phyloP scores from a whole-genome alignment of 2,329 filamentous ascomycete species.

The Curvularia spicifera region DNA sequence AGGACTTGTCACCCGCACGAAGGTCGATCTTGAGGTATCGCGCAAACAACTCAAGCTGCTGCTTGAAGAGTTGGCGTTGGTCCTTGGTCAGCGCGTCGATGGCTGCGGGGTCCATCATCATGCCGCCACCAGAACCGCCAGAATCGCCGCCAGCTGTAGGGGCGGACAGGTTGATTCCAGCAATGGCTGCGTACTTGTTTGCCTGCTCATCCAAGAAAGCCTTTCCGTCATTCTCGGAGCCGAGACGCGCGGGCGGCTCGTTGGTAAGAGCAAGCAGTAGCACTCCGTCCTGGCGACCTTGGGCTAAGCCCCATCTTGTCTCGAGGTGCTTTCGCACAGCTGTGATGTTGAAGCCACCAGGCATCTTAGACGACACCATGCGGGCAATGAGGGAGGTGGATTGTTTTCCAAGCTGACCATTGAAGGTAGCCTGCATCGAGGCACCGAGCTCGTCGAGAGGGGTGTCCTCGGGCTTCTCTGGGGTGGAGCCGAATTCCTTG shows the following conservation, averaged over 20 bases:
- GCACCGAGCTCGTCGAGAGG: constrained; percentile 94
- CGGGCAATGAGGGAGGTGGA: constrained; percentile 91
- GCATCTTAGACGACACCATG: constrained; percentile 98
- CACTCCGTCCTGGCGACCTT: constrained; percentile 89
- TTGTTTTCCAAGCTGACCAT: constrained; percentile 96
- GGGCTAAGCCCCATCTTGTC: constrained; percentile 85
- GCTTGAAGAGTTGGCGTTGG: constrained; percentile 94
- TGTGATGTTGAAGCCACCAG: constrained; percentile 98
- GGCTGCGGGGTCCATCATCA: constrained; percentile 99
- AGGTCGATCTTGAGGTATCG: constrained; percentile 97
- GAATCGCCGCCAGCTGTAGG: constrained; percentile 73
- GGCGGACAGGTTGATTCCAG: constrained; percentile 82
- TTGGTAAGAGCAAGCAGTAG: constrained; percentile 88
- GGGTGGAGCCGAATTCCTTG: constrained; percentile 97
- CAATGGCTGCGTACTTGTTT: constrained; percentile 85
- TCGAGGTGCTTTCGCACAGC: constrained; percentile 93
- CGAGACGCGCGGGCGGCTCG: constrained; percentile 87
- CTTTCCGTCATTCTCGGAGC: constrained; percentile 90
- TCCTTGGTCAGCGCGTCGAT: constrained; percentile 97
- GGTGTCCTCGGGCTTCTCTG: constrained; percentile 97
- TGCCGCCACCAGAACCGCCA: constrained; percentile 76
- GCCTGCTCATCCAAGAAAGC: constrained; percentile 85
- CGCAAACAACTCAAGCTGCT: constrained; percentile 93
- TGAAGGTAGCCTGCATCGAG: constrained; percentile 97
- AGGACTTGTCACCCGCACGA: constrained; percentile 93